Evolutionary conservation across 2,329 filamentous ascomycete genomes (phyloP).

Genomic region (Hyphodiscus sp.): DNA sequence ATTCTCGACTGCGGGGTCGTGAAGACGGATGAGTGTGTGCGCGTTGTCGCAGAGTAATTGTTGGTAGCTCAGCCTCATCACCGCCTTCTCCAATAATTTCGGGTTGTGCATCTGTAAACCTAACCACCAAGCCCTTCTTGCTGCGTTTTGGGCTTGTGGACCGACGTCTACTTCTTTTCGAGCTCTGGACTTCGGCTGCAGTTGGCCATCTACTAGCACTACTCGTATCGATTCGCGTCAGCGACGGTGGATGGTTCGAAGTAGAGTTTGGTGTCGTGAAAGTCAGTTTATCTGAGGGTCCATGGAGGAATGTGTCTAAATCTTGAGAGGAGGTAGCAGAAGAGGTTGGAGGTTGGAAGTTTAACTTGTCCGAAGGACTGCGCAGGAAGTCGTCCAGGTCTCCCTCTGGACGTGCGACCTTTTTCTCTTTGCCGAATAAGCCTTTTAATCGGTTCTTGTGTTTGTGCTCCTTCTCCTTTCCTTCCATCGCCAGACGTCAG

Average conservation of each 20-base stretch:
- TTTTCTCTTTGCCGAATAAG: slow-evolving; percentile 37
- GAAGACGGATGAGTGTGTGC: slow-evolving; percentile 22
- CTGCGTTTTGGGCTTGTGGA: slow-evolving; percentile 35
- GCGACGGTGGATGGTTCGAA: slow-evolving; percentile 12
- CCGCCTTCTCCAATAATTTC: slow-evolving; percentile 87
- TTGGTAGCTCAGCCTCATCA: slow-evolving; percentile 56
- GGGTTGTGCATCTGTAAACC: slow-evolving; percentile 65
- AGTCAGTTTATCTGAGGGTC: slow-evolving; percentile 47
- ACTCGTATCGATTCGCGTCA: slow-evolving; percentile 38
- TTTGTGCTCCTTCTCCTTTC: slow-evolving; percentile 26
- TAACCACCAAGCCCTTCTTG: slow-evolving; percentile 66
- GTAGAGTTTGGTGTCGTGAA: slow-evolving; percentile 31
- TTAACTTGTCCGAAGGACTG: not conserved
- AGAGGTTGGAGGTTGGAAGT: not conserved
- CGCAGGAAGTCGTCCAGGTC: slow-evolving; percentile 1
- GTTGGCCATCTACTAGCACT: slow-evolving; percentile 45
- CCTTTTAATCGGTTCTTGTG: slow-evolving; percentile 48
- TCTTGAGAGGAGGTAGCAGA: slow-evolving; percentile 33
- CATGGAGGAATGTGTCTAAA: slow-evolving; percentile 54
- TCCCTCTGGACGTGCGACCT: slow-evolving; percentile 13
- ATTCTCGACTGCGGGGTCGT: not conserved
- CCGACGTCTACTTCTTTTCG: slow-evolving; percentile 12
- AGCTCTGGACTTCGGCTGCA: slow-evolving; percentile 34
- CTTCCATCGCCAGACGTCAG: slow-evolving; percentile 19
- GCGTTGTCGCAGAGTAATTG: slow-evolving; percentile 49